phyloP scores from a whole-genome alignment of 768 basidiomycete genomes.

The Termitomyces heimii region DNA sequence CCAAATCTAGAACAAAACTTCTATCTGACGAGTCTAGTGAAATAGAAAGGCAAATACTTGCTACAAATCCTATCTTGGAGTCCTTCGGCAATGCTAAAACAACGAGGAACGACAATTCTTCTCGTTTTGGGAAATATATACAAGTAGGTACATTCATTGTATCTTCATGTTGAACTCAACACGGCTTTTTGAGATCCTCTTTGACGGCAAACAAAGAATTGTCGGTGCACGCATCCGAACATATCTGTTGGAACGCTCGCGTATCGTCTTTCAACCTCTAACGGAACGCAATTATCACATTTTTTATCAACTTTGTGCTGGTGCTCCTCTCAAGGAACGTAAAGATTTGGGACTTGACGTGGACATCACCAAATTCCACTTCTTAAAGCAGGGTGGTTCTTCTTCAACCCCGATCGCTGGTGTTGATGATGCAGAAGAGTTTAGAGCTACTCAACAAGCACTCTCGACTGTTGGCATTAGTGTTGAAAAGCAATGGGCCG shows the following conservation, averaged over 20 bases:
- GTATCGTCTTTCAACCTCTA: conserved; percentile 94
- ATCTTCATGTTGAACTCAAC: background rate
- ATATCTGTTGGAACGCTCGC: conserved; percentile 94
- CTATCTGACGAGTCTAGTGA: conserved; percentile 86
- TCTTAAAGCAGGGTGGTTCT: conserved; percentile 90
- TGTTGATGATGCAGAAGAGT: conserved; percentile 96
- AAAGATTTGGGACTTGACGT: conserved; percentile 90
- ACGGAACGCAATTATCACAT: conserved; percentile 99
- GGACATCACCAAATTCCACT: conserved; percentile 84
- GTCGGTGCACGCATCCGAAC: conserved; percentile 99
- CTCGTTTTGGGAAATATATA: conserved; percentile 98
- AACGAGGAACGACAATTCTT: conserved; percentile 97
- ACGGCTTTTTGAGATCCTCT: conserved; percentile 67
- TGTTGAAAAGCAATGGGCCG: conserved; percentile 97
- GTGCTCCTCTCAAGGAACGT: conserved; percentile 90
- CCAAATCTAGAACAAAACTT: conserved; percentile 61
- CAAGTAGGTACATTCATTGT: conserved; percentile 53
- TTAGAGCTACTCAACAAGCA: conserved; percentile 88
- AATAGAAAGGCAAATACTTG: conserved; percentile 94
- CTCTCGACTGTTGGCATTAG: conserved; percentile 96
- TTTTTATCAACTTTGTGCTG: conserved; percentile 98
- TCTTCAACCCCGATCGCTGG: conserved; percentile 81
- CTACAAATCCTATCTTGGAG: conserved; percentile 99
- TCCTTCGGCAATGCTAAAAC: conserved; percentile 99
- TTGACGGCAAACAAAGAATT: conserved; percentile 93